These are phyloP conservation scores for Ophiostoma sp. DNA, from an alignment of 2,329 filamentous ascomycete genomes.

Conservation along the genomic window DNA sequence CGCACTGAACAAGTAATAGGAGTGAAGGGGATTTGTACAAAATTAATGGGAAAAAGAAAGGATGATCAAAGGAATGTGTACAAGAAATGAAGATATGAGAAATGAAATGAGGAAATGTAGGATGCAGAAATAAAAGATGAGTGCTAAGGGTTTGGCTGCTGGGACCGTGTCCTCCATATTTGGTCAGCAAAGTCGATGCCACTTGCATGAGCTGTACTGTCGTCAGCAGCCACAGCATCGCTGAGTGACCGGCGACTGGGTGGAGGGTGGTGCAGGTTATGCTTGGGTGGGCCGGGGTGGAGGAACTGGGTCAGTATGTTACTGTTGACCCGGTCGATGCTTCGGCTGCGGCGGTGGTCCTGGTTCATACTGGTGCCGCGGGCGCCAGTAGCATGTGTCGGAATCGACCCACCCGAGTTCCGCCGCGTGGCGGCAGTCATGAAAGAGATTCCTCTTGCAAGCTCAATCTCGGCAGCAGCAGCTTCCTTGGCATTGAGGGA, in stretches of 20 bases:
- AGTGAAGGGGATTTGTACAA: too few relatives aligned
- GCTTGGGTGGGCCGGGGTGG: slow-evolving; percentile 42
- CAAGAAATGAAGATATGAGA: background rate
- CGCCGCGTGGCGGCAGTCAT: slow-evolving; percentile 33
- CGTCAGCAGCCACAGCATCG: slow-evolving; percentile 18
- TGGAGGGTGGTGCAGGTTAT: slow-evolving; percentile 1
- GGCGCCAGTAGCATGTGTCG: slow-evolving; percentile 28
- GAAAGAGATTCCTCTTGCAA: slow-evolving; percentile 22
- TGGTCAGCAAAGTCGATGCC: slow-evolving; percentile 20
- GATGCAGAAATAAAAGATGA: background rate
- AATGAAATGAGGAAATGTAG: background rate
- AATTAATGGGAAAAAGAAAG: background rate
- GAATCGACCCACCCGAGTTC: slow-evolving; percentile 35
- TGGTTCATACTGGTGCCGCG: slow-evolving; percentile 31
- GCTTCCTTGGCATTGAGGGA: slow-evolving; percentile 50
- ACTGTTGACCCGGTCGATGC: slow-evolving; percentile 38
- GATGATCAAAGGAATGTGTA: background rate
- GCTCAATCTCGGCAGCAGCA: slow-evolving; percentile 39
- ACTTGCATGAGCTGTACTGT: slow-evolving; percentile 18
- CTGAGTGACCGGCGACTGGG: slow-evolving; percentile 17
- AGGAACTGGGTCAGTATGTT: slow-evolving; percentile 44
- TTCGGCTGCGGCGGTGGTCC: slow-evolving; percentile 35
- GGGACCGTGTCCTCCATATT: slow-evolving; percentile 3
- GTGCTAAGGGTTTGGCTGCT: background rate
- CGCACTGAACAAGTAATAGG: background rate